Base-by-base conservation (phyloP, 352 stramenopile genomes). In the Phytophthora sojae region DNA sequence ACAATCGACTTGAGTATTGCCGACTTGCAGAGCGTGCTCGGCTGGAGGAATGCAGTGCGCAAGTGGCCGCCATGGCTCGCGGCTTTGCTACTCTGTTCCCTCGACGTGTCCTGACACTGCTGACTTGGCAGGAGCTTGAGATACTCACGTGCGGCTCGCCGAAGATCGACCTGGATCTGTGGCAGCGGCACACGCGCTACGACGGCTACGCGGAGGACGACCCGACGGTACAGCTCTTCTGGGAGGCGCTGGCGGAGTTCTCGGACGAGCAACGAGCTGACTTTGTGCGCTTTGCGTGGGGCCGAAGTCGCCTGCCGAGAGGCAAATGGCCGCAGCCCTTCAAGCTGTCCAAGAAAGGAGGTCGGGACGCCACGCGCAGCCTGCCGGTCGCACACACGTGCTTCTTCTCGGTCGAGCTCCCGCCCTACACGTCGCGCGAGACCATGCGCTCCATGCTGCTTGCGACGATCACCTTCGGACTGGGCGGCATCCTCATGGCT, bases 381-480 rank as follows among this genome's bases (percentile, higher is more conserved):
- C 73, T 98, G n/a, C 94, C 94, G 0, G 91, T 99, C 8, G 95
- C 92, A 35, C 96, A 99, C 78, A 98, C 96, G 50, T 99, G 96
- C 76, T 99, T 99, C 82, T 99, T 99, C 75, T 97, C 91, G 25
- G 86, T 99, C 57, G 96, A 99, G 72, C 71, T 99, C 29, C 96
- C 96, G 30, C 90, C 91, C 15, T 99, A 99, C 78, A 95, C 85
- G 44, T 98, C 90, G 2, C 82, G 91, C 47, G 89, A 97, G 29
- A 90, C 89, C 52, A 98, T 98, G 93, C 86, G 81, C 29, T 90
- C 86, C 54, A 97, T 97, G 78, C 75, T 99, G 35, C 82, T 98
- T 32, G 96, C 92, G 52, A 98, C 95, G 1, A 98, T 99, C 73
- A 96, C 97, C 71, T 98, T 97, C 73, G 95, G 95, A 12, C 82